Evolutionary conservation across 306 rosid species (phyloP).

Genomic region (Acacia melanoxylon): DNA sequence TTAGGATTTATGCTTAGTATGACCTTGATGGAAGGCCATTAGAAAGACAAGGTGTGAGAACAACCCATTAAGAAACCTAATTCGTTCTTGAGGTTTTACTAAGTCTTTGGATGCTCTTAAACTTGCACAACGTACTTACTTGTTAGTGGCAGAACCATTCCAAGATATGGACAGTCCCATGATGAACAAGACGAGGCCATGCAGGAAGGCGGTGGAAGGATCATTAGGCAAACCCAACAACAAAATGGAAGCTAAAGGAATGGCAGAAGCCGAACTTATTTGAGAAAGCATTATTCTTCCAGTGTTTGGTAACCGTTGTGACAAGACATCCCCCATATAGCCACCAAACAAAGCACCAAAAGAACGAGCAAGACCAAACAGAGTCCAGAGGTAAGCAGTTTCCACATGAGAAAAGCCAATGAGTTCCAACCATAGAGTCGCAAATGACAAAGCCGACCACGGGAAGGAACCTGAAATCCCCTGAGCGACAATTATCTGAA

Average conservation of each 20-base stretch:
- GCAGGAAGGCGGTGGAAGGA: conserved; percentile 61
- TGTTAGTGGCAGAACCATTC: conserved; percentile 80
- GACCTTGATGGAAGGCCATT: too few species aligned
- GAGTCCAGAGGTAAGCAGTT: conserved; percentile 67
- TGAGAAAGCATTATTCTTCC: conserved; percentile 78
- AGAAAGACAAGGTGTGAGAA: too few species aligned
- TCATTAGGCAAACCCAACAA: conserved; percentile 66
- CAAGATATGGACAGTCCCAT: conserved; percentile 73
- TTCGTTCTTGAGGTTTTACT: too few species aligned
- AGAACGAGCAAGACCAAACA: conserved; percentile 58
- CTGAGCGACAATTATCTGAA: conserved; percentile 88
- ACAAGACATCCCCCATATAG: conserved; percentile 66
- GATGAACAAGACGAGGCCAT: conserved; percentile 64
- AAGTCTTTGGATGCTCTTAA: too few species aligned
- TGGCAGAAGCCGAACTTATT: conserved; percentile 72
- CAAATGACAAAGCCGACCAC: conserved; percentile 75
- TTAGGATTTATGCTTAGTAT: too few species aligned
- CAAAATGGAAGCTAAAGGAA: conserved; percentile 76
- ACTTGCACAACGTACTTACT: conserved; percentile 41
- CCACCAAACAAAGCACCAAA: conserved; percentile 87
- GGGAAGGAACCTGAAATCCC: conserved; percentile 93
- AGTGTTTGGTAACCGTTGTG: conserved; percentile 61
- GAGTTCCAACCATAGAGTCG: conserved; percentile 86
- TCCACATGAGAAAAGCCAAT: conserved; percentile 78
- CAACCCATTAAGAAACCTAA: too few species aligned